Base-by-base conservation (phyloP, 306 rosid species). In the Vicia sativa region DNA sequence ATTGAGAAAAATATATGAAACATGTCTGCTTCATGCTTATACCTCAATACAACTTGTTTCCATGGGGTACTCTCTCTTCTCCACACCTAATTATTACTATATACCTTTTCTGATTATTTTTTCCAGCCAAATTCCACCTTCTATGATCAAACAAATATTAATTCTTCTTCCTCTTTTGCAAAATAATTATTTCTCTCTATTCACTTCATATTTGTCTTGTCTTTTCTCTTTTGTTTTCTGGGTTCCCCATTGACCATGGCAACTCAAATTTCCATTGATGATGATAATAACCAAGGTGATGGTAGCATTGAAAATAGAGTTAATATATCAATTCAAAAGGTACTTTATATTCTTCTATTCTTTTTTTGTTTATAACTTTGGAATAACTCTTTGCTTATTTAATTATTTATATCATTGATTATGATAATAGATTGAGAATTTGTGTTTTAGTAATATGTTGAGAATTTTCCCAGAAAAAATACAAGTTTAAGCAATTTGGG, bases 251-350 rank as follows among this genome's bases (percentile, higher is more conserved):
- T 79, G 39, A 67, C 12, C 52, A 74, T 79, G 83, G 21, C 49
- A 46, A 45, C 79, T 39, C 59, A 78, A 60, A 26, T 57, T 34
- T 10, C 73, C 59, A 66, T 18, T 15, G 50, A 37, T 34, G 50
- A 26, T 34, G 10, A 43, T 9, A n/a, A 37, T 18, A 28, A 50
- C 55, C 39, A 78, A 61, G 67, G 25, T 12, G 8, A 9, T 35
- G 18, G 7, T 54, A 68, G 34, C 46, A 41, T 45, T 61, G 67
- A 68, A 53, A 50, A 62, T 45, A 68, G 31, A 31, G 55, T 0
- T 45, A n/a, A 73, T 57, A 45, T 48, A 63, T 29, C 76, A 79
- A 68, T 62, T 55, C 79, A 68, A 26, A 79, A 68, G 83, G 83
- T 79, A 4, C 26, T 11, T 53, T 3, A 41, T 0, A 19, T 71